Conservation (phyloP, 1,284 basidiomycete species). For the Pseudozyma hubeiensis region DNA sequence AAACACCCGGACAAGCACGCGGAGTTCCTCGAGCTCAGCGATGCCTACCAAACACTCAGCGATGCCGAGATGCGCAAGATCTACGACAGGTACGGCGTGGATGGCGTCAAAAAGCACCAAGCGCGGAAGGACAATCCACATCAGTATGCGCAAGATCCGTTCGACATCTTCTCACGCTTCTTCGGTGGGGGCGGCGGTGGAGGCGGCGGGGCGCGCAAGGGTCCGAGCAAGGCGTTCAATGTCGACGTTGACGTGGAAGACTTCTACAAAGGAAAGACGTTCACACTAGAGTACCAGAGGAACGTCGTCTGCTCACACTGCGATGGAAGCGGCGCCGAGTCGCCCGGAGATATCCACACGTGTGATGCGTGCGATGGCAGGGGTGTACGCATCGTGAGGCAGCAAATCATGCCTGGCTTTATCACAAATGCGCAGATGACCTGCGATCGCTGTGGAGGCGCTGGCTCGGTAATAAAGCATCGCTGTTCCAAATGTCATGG, state of each 20-base stretch:
- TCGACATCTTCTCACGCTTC: constrained; percentile 67
- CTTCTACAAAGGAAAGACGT: constrained; percentile 60
- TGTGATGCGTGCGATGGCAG: constrained; percentile 61
- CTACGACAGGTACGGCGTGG: constrained; percentile 65
- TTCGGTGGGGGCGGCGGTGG: constrained; percentile 61
- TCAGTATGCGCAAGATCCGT: constrained; percentile 58
- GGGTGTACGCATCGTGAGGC: constrained; percentile 62
- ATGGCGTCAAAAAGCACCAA: constrained; percentile 66
- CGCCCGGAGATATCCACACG: constrained; percentile 60
- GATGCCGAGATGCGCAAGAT: constrained; percentile 62
- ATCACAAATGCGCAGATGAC: constrained; percentile 63
- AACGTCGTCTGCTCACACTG: constrained; percentile 63
- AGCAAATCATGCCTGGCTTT: constrained; percentile 69
- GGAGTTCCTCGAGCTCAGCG: constrained; percentile 70
- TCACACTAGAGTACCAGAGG: constrained; percentile 59
- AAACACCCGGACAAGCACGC: constrained; percentile 67
- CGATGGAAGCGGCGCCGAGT: constrained; percentile 66
- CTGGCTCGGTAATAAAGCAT: constrained; percentile 59
- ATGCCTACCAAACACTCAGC: constrained; percentile 65
- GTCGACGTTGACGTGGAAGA: constrained; percentile 60
- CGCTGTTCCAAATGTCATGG: constrained; percentile 60
- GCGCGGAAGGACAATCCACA: constrained; percentile 49
- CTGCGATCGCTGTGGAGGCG: constrained; percentile 62
- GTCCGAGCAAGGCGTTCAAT: constrained; percentile 63
- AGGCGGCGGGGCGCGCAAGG: constrained; percentile 53